Evolutionary conservation across 176 grass and related monocot genomes (phyloP), one percentile per base, ranked within the genome.

Genomic region (Guadua angustifolia): DNA sequence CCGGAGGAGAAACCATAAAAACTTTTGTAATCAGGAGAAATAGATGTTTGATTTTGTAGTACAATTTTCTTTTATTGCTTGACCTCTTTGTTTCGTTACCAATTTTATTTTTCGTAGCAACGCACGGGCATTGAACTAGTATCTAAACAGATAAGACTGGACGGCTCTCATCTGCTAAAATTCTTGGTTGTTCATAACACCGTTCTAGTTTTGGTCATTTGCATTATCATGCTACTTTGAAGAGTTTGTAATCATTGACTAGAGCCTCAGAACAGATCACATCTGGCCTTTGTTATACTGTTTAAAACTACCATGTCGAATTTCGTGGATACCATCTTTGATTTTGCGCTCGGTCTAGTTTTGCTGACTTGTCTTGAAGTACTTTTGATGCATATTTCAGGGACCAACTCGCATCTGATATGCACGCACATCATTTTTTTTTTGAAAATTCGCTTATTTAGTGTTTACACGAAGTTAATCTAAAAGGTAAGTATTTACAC

Each of bases 331-430:
- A 38, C 35, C 33, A 18, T 50, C 22, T 19, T 60, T 57, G 10
- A 86, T 57, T 77, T 83, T n/a, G 58, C 43, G 46, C 17, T 40
- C n/a, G 55, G n/a, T 40, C n/a, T 63, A 63, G 25, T 77, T 44
- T 40, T 5, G 0, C 60, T 69, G 25, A 44, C 55, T 50, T 73
- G 15, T 15, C 1, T 44, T 62, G 33, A 36, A 18, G 13, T 71
- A 25, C 21, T 62, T 7, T 42, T 64, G 9, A 12, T 66, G 16
- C 17, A 14, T 33, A 73, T 87, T 69, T 3, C 83, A 98, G 95
- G 91, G 95, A 98, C n/a, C n/a, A n/a, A n/a, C n/a, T n/a, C n/a
- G n/a, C n/a, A n/a, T n/a, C n/a, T n/a, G n/a, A n/a, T n/a, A 29
- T 29, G 29, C 29, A 29, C 29, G 0, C 29, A 29, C 29, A 29